Base-by-base conservation (phyloP, 352 stramenopile species). In the Albugo candida region DNA sequence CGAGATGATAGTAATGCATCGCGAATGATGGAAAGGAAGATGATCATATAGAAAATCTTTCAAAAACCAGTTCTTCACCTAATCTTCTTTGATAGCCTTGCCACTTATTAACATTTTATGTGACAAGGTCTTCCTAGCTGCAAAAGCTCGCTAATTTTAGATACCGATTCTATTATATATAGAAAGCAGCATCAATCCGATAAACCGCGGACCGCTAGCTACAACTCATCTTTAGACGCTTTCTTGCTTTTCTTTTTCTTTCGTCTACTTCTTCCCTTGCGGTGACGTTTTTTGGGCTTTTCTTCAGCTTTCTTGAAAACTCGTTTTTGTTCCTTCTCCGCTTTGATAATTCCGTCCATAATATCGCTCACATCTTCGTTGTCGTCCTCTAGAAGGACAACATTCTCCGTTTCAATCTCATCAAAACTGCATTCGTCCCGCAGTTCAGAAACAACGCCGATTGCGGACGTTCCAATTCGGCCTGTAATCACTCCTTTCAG, bases 331-430 rank as follows among this genome's bases (percentile, higher is more conserved):
- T 70, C 56, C 39, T 76, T 64, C 55, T 85, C 75, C 11, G 84
- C 75, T 2, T 53, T 67, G 10, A 83, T 52, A 24, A 88, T 88
- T 44, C 84, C 75, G 18, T 59, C 78, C 42, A 88, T 49, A 40
- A 88, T 58, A 24, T 83, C 75, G 0, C 65, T 60, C 13, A 83
- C 45, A 12, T 78, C 65, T 42, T 79, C 67, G 12, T 78, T 64
- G 18, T 76, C 66, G 21, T 83, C 67, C 5, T 56, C 60, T 11
- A 39, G 37, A 1, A 46, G 31, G 24, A 27, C 52, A 20, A 54
- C 20, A 17, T 41, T 42, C 11, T 60, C 54, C n/a, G 64, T 65
- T n/a, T 64, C 55, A 3, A 71, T 50, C n/a, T 76, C 65, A 8
- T 70, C 65, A 1, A 67, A 44, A 2, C 56, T 58, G 40, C 72